Evolutionary conservation across 805 yeast species (phyloP).

Genomic region (Candida sakaeoensis): DNA sequence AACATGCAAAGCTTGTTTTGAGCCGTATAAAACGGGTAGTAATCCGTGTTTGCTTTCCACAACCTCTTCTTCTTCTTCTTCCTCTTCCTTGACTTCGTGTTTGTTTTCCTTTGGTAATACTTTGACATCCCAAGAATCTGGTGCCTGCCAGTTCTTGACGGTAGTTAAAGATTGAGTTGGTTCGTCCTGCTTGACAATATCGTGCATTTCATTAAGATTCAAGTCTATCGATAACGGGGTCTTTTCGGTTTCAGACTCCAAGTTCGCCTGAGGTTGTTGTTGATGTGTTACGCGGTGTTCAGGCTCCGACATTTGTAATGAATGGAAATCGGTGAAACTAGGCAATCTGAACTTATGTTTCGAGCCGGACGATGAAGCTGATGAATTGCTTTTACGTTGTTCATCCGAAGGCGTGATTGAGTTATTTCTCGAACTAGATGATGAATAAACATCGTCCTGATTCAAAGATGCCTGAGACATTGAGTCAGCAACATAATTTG

Average conservation of each 20-base stretch:
- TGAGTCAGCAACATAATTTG: constrained; percentile 3
- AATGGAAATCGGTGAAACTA: constrained; percentile 28
- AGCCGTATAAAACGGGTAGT: constrained; percentile 32
- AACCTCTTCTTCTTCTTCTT: background rate
- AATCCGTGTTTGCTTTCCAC: constrained; percentile 4
- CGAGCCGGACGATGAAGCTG: constrained; percentile 17
- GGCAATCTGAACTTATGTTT: constrained; percentile 37
- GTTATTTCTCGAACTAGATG: constrained; percentile 3
- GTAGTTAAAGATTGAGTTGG: background rate
- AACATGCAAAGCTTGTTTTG: constrained; percentile 11
- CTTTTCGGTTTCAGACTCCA: background rate
- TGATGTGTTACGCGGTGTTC: background rate
- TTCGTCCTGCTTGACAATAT: constrained; percentile 34
- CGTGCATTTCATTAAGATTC: constrained; percentile 48
- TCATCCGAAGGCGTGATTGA: constrained; percentile 5
- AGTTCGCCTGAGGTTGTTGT: background rate
- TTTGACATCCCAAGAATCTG: constrained; percentile 49
- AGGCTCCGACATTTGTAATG: constrained; percentile 9
- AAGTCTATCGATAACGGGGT: constrained; percentile 31
- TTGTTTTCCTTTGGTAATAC: constrained; percentile 13
- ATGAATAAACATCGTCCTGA: background rate
- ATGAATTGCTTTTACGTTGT: constrained; percentile 16
- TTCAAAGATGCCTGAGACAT: background rate
- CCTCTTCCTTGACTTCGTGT: constrained; percentile 10
- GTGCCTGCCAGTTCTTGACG: constrained; percentile 36